Conservation (phyloP, 345 rosid species). For the Erucastrum elatum region DNA sequence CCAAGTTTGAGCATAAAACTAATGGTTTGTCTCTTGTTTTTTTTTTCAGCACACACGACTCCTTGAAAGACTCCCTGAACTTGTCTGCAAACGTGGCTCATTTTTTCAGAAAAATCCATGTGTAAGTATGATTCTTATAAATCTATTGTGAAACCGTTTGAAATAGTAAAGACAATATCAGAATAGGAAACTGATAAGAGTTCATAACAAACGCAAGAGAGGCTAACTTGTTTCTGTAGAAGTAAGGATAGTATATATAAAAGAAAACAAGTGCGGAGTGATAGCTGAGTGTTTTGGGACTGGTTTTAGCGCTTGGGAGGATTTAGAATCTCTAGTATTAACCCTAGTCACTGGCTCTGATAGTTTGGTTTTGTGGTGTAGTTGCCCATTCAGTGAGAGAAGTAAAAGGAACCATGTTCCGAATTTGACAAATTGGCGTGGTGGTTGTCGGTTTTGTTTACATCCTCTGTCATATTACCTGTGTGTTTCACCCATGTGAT, state of each 20-base stretch:
- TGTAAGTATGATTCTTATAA: conserved; percentile 52
- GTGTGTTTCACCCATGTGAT: conserved; percentile 15
- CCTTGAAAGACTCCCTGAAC: conserved; percentile 75
- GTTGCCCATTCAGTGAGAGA: conserved; percentile 17
- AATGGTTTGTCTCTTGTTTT: conserved; percentile 19
- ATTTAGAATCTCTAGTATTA: background rate
- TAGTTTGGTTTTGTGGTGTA: background rate
- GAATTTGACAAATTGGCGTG: conserved; percentile 7
- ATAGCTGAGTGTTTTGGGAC: conserved; percentile 7
- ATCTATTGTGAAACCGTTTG: conserved; percentile 3
- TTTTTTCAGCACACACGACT: conserved; percentile 70
- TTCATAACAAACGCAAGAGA: background rate
- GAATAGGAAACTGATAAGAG: background rate
- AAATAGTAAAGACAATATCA: background rate
- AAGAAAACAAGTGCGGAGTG: background rate
- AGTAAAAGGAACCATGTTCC: background rate
- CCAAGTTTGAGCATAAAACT: conserved; percentile 18
- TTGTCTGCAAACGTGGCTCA: conserved; percentile 66
- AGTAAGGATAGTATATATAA: background rate
- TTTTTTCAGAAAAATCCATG: conserved; percentile 64
- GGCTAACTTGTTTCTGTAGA: background rate
- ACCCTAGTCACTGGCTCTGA: background rate
- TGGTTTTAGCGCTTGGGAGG: conserved; percentile 8
- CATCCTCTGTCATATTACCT: conserved; percentile 6
- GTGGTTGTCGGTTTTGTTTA: conserved; percentile 19